Percentiles rank a stretch among this genome's conserved stretches.
Conservation (phyloP, 371 early-diverging fungal genomes). For the Neoconidiobolus thromboides region DNA sequence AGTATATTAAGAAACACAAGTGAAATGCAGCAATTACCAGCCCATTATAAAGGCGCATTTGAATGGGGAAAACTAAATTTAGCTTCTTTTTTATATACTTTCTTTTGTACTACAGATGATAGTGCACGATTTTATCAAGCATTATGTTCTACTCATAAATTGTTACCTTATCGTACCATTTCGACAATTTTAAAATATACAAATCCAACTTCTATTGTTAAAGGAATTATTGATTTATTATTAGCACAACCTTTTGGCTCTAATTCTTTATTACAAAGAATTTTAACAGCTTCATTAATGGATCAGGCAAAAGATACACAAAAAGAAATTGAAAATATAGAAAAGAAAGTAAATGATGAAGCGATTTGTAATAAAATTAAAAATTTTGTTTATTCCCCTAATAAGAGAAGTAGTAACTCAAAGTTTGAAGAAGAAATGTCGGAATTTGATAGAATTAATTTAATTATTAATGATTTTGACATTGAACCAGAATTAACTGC, state of each 20-base stretch:
- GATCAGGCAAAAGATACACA: conserved; percentile 26
- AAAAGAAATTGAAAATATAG: conserved; percentile 26
- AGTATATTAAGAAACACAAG: conserved; percentile 21
- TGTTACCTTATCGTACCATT: conserved; percentile 38
- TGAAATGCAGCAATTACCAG: conserved; percentile 22
- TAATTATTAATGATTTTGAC: conserved; percentile 11
- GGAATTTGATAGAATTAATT: conserved; percentile 4
- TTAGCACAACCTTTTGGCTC: conserved; percentile 44
- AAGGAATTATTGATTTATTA: conserved; percentile 35
- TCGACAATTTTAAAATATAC: conserved; percentile 31
- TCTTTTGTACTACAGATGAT: conserved; percentile 33
- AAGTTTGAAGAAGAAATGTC: neutral
- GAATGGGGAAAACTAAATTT: conserved; percentile 33
- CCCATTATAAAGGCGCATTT: conserved; percentile 24
- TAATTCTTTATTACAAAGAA: conserved; percentile 34
- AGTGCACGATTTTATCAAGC: conserved; percentile 28
- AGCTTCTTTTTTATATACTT: conserved; percentile 36
- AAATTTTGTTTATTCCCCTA: conserved; percentile 25
- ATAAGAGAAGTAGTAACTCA: conserved; percentile 10
- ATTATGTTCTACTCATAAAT: conserved; percentile 29
- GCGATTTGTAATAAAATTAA: conserved; percentile 28
- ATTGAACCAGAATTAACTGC: conserved; percentile 1
- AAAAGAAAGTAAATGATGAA: conserved; percentile 22
- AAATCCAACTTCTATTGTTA: conserved; percentile 40
- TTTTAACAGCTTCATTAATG: conserved; percentile 26